phyloP scores from a whole-genome alignment of 148 eudicot genomes.

The Amaranthus cruentus region DNA sequence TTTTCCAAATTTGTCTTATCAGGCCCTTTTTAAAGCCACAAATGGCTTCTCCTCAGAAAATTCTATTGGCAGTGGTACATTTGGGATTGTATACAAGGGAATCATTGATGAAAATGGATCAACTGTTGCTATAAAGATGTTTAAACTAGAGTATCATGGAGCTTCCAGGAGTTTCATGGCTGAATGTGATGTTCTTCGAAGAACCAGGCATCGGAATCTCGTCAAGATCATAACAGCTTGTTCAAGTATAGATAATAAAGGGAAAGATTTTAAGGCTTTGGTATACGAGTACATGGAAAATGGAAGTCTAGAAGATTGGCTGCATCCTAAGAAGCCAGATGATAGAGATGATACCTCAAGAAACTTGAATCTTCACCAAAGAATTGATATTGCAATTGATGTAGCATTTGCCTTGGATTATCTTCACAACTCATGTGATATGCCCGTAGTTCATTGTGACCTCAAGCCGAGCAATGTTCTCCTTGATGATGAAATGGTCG shows the following conservation, averaged over 20 bases:
- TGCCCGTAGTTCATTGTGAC: conserved; percentile 32
- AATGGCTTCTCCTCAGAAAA: conserved; percentile 18
- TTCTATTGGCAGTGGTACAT: conserved; percentile 21
- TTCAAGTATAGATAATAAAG: conserved; percentile 17
- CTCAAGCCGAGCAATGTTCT: conserved; percentile 39
- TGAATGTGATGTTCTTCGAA: conserved; percentile 15
- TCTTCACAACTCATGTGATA: conserved; percentile 28
- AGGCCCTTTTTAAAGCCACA: conserved; percentile 19
- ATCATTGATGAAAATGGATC: conserved; percentile 5
- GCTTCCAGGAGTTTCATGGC: conserved; percentile 21
- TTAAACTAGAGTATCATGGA: conserved; percentile 10
- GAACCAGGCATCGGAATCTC: conserved; percentile 18
- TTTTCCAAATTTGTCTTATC: conserved; percentile 13
- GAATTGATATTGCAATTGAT: conserved; percentile 24
- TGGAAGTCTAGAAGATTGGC: conserved; percentile 22
- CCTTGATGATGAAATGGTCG: conserved; percentile 32
- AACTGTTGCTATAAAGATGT: conserved; percentile 15
- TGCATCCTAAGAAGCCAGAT: conserved; percentile 2
- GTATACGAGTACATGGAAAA: conserved; percentile 18
- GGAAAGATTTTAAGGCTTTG: conserved; percentile 22
- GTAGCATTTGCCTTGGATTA: conserved; percentile 40
- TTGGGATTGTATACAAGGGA: conserved; percentile 28
- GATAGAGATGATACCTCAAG: not conserved
- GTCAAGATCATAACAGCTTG: conserved; percentile 19
- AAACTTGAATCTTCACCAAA: conserved; percentile 3